Evolutionary conservation across 352 stramenopile genomes (phyloP).

Genomic region (Pythium rhizo-oryzae): DNA sequence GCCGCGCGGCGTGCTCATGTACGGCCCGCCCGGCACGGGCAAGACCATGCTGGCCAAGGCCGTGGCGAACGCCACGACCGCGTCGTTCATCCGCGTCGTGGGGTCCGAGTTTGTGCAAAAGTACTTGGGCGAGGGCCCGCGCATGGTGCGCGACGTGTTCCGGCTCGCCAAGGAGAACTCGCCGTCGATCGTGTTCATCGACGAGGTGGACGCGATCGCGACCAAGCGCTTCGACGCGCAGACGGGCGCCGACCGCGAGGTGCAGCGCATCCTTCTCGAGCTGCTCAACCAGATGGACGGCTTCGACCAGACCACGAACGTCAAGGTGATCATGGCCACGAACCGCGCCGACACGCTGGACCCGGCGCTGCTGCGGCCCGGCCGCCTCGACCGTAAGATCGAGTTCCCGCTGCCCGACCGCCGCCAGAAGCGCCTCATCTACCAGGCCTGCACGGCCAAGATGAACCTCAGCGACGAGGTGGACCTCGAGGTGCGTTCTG

Average conservation of each 20-base stretch:
- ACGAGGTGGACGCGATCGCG: slow-evolving; percentile 99
- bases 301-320: slow-evolving; percentile 99
- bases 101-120: slow-evolving; percentile 99
- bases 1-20: slow-evolving; percentile 97
- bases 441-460: slow-evolving; percentile 98
- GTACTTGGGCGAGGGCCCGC: slow-evolving; percentile 98
- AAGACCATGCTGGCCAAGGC: slow-evolving; percentile 99
- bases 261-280: slow-evolving; percentile 99
- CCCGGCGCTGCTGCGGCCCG: slow-evolving; percentile 97
- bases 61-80: slow-evolving; percentile 98
- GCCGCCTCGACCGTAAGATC: slow-evolving; percentile 99
- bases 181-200: slow-evolving; percentile 99
- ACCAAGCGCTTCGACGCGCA: slow-evolving; percentile 99
- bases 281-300: slow-evolving; percentile 99
- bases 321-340: slow-evolving; percentile 99
- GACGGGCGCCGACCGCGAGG: slow-evolving; percentile 95
- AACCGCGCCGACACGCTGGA: slow-evolving; percentile 99
- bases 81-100: slow-evolving; percentile 98
- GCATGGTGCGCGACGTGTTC: slow-evolving; percentile 99
- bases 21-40: slow-evolving; percentile 94
- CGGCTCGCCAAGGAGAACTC: slow-evolving; percentile 99
- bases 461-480: slow-evolving; percentile 99
- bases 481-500: slow-evolving; percentile 90
- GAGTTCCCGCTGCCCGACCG: slow-evolving; percentile 99
- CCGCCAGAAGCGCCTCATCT: slow-evolving; percentile 99